Evolutionary conservation across 345 rosid species (phyloP).

Genomic region (Brassica rapa): DNA sequence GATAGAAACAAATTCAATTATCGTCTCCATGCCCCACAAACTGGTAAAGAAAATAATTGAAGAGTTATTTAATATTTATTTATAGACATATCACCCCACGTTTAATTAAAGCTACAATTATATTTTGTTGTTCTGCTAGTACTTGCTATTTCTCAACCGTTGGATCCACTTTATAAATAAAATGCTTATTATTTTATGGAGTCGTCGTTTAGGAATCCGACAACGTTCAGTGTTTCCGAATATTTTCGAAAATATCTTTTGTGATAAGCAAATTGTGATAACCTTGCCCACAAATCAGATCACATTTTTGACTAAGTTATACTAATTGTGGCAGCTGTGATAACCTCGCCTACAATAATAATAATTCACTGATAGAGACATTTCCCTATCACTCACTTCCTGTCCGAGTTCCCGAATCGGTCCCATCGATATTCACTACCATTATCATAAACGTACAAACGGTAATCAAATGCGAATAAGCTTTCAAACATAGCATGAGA

Average conservation of each 20-base stretch:
- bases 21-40: not conserved
- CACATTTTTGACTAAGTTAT: slow-evolving; percentile 9
- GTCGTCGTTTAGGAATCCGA: slow-evolving; percentile 17
- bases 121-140: not conserved
- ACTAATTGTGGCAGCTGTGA: slow-evolving; percentile 1
- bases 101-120: not conserved
- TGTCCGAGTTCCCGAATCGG: not conserved
- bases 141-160: slow-evolving; percentile 12
- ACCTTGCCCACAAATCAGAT: slow-evolving; percentile 33
- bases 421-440: slow-evolving; percentile 4
- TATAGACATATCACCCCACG: slow-evolving; percentile 5
- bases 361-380: slow-evolving; percentile 2
- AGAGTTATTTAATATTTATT: not conserved
- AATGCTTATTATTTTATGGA: not conserved
- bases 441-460: slow-evolving; percentile 17
- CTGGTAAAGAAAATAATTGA: not conserved
- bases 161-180: not conserved
- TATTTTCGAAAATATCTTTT: slow-evolving; percentile 4
- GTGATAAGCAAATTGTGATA: slow-evolving; percentile 37
- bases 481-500: not conserved
- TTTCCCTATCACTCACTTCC: slow-evolving; percentile 6
- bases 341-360: not conserved
- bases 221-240: slow-evolving; percentile 4
- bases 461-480: not conserved
- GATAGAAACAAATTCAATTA: not conserved